Conservation (phyloP, 1,284 basidiomycete genomes). For the Mycosarcoma mackinlayi region DNA sequence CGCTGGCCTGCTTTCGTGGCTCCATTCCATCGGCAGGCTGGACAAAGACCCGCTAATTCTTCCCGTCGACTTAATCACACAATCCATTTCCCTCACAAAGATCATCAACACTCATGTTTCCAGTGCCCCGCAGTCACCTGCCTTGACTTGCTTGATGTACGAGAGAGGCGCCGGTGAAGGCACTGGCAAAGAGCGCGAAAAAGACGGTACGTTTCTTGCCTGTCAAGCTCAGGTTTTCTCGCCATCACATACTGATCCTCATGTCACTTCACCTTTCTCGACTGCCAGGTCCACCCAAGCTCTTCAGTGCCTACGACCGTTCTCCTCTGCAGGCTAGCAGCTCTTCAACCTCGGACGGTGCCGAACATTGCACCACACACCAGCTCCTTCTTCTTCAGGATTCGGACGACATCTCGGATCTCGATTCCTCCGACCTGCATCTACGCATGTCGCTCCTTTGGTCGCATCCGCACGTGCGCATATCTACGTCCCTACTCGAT, state of each 20-base stretch:
- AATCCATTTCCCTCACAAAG: conserved; percentile 54
- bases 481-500: conserved; percentile 63
- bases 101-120: conserved; percentile 57
- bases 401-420: conserved; percentile 55
- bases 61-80: conserved; percentile 63
- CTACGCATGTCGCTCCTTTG: conserved; percentile 60
- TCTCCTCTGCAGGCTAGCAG: conserved; percentile 22
- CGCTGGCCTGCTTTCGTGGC: conserved; percentile 65
- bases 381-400: conserved; percentile 56
- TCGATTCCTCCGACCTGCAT: conserved; percentile 57
- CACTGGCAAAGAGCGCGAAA: conserved; percentile 64
- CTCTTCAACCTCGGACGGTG: conserved; percentile 11
- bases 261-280: not conserved
- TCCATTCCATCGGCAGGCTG: conserved; percentile 61
- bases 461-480: conserved; percentile 51
- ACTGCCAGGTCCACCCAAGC: conserved; percentile 50
- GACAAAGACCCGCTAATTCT: conserved; percentile 65
- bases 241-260: not conserved
- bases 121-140: conserved; percentile 43
- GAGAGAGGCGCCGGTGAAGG: conserved; percentile 64
- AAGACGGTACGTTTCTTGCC: conserved; percentile 42
- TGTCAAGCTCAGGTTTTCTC: not conserved
- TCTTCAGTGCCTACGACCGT: conserved; percentile 56
- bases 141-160: conserved; percentile 58
- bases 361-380: conserved; percentile 37